Evolutionary conservation across 1,284 basidiomycete genomes (phyloP).

Genomic region (Boletellus sp.): DNA sequence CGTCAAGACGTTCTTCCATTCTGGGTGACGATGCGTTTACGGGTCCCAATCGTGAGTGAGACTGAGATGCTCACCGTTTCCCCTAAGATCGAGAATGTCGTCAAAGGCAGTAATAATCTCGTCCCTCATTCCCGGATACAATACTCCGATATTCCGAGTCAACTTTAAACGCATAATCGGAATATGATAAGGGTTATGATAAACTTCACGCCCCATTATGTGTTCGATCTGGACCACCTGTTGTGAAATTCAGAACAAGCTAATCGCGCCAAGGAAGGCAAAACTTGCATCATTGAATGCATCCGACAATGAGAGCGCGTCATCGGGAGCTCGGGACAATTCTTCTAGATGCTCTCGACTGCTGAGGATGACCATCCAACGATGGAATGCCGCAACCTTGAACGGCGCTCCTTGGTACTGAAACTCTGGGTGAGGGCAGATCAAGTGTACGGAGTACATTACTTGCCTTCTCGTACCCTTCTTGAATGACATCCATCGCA

Average conservation of each 20-base stretch:
- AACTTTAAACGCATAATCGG: constrained; percentile 27
- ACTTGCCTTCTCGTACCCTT: constrained; percentile 14
- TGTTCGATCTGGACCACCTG: constrained; percentile 23
- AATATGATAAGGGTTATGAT: constrained; percentile 27
- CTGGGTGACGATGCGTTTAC: constrained; percentile 13
- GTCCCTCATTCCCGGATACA: constrained; percentile 29
- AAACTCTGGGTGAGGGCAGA: not conserved
- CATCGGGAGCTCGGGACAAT: constrained; percentile 37
- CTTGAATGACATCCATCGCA: constrained; percentile 8
- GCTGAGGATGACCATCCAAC: constrained; percentile 41
- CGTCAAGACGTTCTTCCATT: constrained; percentile 2
- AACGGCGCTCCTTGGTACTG: constrained; percentile 29
- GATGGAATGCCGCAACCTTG: constrained; percentile 37
- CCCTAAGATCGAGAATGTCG: constrained; percentile 12
- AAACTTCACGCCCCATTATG: constrained; percentile 24
- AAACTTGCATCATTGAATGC: constrained; percentile 33
- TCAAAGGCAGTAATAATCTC: constrained; percentile 31
- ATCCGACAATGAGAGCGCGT: constrained; percentile 35
- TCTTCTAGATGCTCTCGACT: constrained; percentile 38
- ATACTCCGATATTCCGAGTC: constrained; percentile 25
- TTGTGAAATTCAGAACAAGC: not conserved
- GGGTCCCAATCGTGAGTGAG: not conserved
- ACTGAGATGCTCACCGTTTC: constrained; percentile 7
- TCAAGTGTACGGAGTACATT: not conserved
- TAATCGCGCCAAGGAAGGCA: not conserved